Conservation (phyloP, 306 rosid genomes). For the Rubus idaeus region DNA sequence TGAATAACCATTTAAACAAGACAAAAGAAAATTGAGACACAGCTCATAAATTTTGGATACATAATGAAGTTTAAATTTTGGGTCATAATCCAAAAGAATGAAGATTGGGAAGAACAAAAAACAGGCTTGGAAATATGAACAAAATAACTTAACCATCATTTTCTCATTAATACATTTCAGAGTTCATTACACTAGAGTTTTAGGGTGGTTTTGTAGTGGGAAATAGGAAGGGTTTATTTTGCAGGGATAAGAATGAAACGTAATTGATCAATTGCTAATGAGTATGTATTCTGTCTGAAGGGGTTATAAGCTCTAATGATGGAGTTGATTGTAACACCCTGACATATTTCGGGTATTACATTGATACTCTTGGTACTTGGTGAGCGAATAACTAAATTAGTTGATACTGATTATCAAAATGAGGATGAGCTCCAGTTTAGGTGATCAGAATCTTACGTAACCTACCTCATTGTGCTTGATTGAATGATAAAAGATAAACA, state of each 20-base stretch:
- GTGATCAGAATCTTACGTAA: not conserved
- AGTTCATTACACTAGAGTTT: not conserved
- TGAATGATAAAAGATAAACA: not conserved
- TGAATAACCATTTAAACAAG: not conserved
- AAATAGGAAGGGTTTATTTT: not conserved
- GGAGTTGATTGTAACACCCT: too few relatives aligned
- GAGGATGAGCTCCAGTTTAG: not conserved
- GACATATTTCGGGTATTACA: too few relatives aligned
- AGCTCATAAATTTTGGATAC: not conserved
- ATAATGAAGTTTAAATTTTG: not conserved
- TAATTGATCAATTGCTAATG: not conserved
- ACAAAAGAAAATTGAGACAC: not conserved
- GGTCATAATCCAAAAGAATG: not conserved
- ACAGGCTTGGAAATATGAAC: not conserved
- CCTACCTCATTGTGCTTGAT: not conserved
- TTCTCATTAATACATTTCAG: not conserved
- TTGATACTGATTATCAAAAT: not conserved
- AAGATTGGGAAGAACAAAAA: constrained; percentile 3
- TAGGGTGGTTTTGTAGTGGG: not conserved
- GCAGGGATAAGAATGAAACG: not conserved
- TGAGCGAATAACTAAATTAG: not conserved
- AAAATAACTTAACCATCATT: not conserved
- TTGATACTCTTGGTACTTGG: not conserved
- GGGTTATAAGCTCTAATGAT: not conserved
- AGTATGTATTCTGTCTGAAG: not conserved